Evolutionary conservation across 805 yeast genomes (phyloP).

Genomic region (Candida tammaniensis): DNA sequence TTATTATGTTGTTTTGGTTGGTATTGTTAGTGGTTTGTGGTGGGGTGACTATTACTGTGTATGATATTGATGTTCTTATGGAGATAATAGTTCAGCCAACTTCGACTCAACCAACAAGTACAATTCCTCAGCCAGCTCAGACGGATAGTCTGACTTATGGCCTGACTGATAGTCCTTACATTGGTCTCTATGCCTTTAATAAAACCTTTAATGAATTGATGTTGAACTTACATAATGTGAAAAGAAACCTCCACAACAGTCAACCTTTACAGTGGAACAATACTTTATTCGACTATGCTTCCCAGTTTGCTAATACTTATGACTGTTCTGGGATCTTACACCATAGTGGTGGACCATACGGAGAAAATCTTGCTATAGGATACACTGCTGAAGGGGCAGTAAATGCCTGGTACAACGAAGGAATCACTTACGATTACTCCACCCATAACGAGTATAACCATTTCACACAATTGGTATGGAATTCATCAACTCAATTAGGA

Average conservation of each 20-base stretch:
- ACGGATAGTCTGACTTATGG: no score
- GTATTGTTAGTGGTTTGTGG: background rate
- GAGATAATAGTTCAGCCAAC: conserved; percentile 2
- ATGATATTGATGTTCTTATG: conserved; percentile 4
- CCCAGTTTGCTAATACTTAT: conserved; percentile 27
- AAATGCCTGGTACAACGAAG: conserved; percentile 42
- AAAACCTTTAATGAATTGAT: conserved; percentile 6
- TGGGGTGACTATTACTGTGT: conserved; percentile 2
- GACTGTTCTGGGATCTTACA: conserved; percentile 32
- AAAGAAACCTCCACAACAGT: conserved; percentile 29
- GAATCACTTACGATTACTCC: conserved; percentile 25
- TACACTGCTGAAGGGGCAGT: conserved; percentile 31
- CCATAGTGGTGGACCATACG: conserved; percentile 36
- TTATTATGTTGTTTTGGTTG: background rate
- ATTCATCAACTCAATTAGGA: conserved; percentile 27
- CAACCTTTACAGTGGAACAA: conserved; percentile 30
- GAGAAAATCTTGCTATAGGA: conserved; percentile 41
- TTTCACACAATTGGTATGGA: conserved; percentile 41
- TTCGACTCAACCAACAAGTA: background rate
- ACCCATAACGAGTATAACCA: conserved; percentile 29
- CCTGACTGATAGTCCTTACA: conserved; percentile 2
- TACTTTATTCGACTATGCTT: conserved; percentile 29
- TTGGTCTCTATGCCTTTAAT: conserved; percentile 3
- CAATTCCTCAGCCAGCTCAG: no score
- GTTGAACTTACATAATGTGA: conserved; percentile 26